Evolutionary conservation across 1,139 yeast genomes (phyloP).

Genomic region (Nakaseomyces nivariensis): DNA sequence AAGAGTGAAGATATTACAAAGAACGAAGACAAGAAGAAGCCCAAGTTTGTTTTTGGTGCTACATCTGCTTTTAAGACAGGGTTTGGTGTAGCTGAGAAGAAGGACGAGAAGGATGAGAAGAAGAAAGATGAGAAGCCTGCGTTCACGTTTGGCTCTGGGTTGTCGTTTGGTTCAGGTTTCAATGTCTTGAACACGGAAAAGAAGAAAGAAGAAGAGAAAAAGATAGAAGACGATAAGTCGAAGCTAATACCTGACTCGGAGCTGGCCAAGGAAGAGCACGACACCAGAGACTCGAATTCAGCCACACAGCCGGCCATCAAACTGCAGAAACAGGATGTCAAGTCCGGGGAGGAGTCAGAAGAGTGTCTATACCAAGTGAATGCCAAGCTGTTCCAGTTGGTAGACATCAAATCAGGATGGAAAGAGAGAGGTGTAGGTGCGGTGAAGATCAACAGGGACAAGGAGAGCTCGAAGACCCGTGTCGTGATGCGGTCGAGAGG

Average conservation of each 20-base stretch:
- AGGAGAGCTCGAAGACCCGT: slow-evolving; percentile 35
- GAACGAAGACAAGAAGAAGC: slow-evolving; percentile 14
- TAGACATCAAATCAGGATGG: slow-evolving; percentile 71
- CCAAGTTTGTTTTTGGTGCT: slow-evolving; percentile 48
- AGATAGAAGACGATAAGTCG: slow-evolving; percentile 8
- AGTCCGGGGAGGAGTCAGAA: slow-evolving; percentile 91
- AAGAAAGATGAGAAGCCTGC: slow-evolving; percentile 6
- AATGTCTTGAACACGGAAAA: slow-evolving; percentile 18
- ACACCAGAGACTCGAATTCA: slow-evolving; percentile 3
- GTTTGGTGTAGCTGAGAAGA: slow-evolving; percentile 42
- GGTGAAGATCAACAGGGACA: slow-evolving; percentile 60
- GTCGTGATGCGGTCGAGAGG: slow-evolving; percentile 90
- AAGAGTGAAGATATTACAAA: not conserved
- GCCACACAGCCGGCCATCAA: slow-evolving; percentile 18
- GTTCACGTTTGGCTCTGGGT: slow-evolving; percentile 26
- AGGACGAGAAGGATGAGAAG: slow-evolving; percentile 29
- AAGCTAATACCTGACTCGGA: slow-evolving; percentile 2
- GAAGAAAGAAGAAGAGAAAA: slow-evolving; percentile 7
- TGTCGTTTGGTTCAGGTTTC: slow-evolving; percentile 29
- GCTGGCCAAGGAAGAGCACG: not conserved
- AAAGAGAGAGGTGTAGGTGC: slow-evolving; percentile 91
- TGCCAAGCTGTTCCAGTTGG: slow-evolving; percentile 70
- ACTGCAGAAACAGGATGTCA: slow-evolving; percentile 41
- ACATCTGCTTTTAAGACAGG: slow-evolving; percentile 47
- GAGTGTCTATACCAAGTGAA: slow-evolving; percentile 55